Percentiles rank a stretch among this genome's conserved stretches.
Conservation (phyloP, 345 rosid species). For the Camelina sativa region DNA sequence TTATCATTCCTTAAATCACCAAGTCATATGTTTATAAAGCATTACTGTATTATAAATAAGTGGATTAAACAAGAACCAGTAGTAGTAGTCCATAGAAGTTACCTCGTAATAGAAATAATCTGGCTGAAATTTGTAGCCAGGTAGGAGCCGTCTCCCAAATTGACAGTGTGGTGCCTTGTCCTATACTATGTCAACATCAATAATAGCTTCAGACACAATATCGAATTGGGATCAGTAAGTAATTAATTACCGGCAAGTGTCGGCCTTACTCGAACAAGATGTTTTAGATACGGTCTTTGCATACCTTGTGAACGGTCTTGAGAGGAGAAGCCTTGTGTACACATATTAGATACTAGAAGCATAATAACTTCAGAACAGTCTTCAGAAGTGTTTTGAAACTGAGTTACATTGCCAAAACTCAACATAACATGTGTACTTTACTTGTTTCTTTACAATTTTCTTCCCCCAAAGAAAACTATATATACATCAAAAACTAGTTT, state of each 20-base stretch:
- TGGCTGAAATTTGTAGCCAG: conserved; percentile 73
- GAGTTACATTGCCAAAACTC: no score
- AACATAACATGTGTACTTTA: no score
- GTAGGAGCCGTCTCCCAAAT: neutral
- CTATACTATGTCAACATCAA: no score
- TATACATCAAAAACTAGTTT: no score
- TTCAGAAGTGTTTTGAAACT: no score
- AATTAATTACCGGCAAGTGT: neutral
- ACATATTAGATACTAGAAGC: neutral
- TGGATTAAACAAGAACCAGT: neutral
- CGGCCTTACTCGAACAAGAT: conserved; percentile 65
- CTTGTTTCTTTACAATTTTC: no score
- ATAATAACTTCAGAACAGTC: neutral
- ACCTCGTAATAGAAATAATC: conserved; percentile 87
- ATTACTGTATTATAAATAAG: neutral
- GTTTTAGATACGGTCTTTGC: conserved; percentile 48
- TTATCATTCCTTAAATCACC: conserved; percentile 12
- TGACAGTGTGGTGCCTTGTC: neutral
- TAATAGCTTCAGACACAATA: neutral
- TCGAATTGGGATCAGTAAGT: neutral
- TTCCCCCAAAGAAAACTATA: no score
- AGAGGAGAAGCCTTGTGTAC: neutral
- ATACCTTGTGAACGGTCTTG: no score
- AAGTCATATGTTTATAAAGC: conserved; percentile 14
- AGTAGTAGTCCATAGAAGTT: neutral